Evolutionary conservation across 805 yeast genomes (phyloP), one percentile per base, ranked within the genome.

Genomic region (Candida schatavii): DNA sequence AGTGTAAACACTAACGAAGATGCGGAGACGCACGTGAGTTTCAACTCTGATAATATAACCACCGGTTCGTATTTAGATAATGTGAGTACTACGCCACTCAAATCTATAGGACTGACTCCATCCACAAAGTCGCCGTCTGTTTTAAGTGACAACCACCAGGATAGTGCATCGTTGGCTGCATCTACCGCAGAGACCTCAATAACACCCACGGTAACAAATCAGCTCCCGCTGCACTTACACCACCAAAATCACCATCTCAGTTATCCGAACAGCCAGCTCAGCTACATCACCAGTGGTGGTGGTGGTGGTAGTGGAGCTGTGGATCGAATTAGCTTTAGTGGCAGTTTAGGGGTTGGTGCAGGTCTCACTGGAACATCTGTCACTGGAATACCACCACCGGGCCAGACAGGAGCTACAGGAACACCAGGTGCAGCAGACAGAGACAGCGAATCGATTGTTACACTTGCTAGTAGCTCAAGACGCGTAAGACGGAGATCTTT

Each of bases 151-250:
- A 45, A 46, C 23, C 54, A 52, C 26, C 48, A 44, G 6, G 75
- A 70, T 43, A 55, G 46, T 37, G 42, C 45, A 44, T 57, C 72
- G 46, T 45, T 45, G 41, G 62, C 65, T 47, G 70, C 75, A 4
- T 70, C 78, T 2, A 74, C 80, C 1, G 70, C 76, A 3, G 76
- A 74, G 46, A 75, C 80, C 2, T 74, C 80, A 3, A 54, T 74
- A 10, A 70, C 77, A 10, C 78, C 80, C 4, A 31, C 35, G 20
- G 35, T 31, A 17, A 31, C 35, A 17, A 31, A 31, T 31, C 32
- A 31, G 20, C 27, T 28, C 49, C 59, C 5, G 43, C 58, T 14
- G 27, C 27, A 23, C 11, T 23, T 23, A 23, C 7, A 45, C 43
- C 23, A 50, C 54, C 2, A n/a, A 31, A 10, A 40, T 46, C 21